Evolutionary conservation across 2,329 filamentous ascomycete species (phyloP).

Genomic region (Diaporthe vaccinii): DNA sequence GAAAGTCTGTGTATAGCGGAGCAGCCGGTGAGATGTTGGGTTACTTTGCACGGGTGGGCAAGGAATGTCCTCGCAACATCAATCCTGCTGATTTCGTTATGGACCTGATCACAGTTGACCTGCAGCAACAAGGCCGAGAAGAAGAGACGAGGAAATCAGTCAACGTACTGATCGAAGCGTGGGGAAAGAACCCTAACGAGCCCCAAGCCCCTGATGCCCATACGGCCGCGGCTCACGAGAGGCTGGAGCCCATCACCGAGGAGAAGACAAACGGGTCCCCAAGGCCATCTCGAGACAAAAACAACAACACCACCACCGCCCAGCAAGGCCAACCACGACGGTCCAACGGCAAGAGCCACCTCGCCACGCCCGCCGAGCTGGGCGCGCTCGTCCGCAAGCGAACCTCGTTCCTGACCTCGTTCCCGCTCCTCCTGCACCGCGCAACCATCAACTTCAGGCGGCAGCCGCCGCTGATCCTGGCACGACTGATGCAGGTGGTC

Average conservation of each 20-base stretch:
- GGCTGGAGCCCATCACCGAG: conserved; percentile 41
- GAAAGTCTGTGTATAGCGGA: conserved; percentile 77
- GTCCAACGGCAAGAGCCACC: conserved; percentile 26
- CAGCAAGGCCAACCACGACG: conserved; percentile 53
- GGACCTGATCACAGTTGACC: conserved; percentile 81
- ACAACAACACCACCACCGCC: conserved; percentile 42
- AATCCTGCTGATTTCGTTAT: conserved; percentile 85
- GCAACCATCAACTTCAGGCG: conserved; percentile 78
- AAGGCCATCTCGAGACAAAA: conserved; percentile 51
- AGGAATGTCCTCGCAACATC: conserved; percentile 75
- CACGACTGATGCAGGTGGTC: conserved; percentile 76
- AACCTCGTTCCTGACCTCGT: conserved; percentile 72
- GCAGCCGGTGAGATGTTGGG: conserved; percentile 72
- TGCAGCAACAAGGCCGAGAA: conserved; percentile 76
- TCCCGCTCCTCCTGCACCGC: conserved; percentile 77
- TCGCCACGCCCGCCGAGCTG: conserved; percentile 79
- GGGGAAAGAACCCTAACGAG: conserved; percentile 54
- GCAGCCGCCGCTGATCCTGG: conserved; percentile 74
- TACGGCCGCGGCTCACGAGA: conserved; percentile 40
- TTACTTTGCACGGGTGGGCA: conserved; percentile 73
- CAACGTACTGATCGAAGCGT: conserved; percentile 69
- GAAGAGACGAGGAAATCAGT: conserved; percentile 74
- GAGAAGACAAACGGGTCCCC: conserved; percentile 45
- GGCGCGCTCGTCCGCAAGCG: conserved; percentile 76
- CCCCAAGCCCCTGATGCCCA: not conserved